Base-by-base conservation (phyloP, 2,329 filamentous ascomycete genomes). In the Myotisia sp. region DNA sequence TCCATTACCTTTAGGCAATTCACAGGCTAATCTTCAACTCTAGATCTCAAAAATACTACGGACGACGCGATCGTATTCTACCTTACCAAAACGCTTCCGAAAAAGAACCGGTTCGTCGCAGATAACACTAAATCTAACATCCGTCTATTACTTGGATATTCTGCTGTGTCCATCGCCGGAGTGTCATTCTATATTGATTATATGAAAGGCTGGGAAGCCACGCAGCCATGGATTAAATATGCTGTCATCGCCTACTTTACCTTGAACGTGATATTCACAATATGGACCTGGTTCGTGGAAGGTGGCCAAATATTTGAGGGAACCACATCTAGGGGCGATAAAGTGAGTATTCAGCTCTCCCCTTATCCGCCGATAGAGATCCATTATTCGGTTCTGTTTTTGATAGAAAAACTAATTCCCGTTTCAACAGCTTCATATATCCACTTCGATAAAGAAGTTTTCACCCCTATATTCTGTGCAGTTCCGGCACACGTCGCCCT, bases 61-160 rank as follows among this genome's bases (percentile, higher is more conserved):
- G 90, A 98, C 63, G 90, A 98, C 62, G 84, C 86, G 37, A 77
- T 98, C 40, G 76, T 81, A 39, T 85, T 90, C 62, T 95, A 95
- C 65, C 76, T 98, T 43, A 87, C 83, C 60, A 81, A 76, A 20
- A 24, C 22, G 3, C 75, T 95, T n/a, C 55, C 76, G 69, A 51
- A 55, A 13, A 58, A 59, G 13, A 60, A 59, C 13, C 52, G 53
- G 45, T 94, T 94, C 67, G 71, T 64, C 42, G 85, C 92, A 60
- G 76, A 80, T 43, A 79, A 95, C 62, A 69, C 61, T 38, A 75
- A 90, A 30, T 74, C 76, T 48, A 86, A 95, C 51, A 71, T 92
- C 30, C 82, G 84, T 35, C 75, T 98, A 29, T 69, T 66, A 0
- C 67, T 98, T 6, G 90, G 90, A 43, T 95, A 92, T 61, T 59